Evolutionary conservation across 2,329 filamentous ascomycete species (phyloP).

Genomic region (Sarocladium brachiariae): DNA sequence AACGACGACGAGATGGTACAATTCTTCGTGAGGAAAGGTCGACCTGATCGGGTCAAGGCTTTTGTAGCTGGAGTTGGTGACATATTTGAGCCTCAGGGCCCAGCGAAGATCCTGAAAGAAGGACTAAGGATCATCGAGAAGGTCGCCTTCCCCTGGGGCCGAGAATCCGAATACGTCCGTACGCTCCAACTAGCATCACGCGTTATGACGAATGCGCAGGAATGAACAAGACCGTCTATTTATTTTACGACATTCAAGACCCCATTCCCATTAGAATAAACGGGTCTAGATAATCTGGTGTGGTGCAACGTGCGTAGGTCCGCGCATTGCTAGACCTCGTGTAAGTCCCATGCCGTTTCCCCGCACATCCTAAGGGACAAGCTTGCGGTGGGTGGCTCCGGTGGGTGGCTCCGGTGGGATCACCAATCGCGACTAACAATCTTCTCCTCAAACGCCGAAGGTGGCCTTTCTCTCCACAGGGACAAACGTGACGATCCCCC

Average conservation of each 20-base stretch:
- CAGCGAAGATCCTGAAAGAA: constrained; percentile 16
- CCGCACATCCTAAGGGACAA: not conserved
- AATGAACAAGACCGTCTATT: too few relatives aligned
- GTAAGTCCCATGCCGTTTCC: not conserved
- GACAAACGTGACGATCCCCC: too few relatives aligned
- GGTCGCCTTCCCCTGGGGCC: constrained; percentile 15
- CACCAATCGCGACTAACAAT: not conserved
- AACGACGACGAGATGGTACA: constrained; percentile 53
- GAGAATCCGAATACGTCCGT: constrained; percentile 8
- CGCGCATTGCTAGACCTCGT: not conserved
- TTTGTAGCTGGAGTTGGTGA: constrained; percentile 47
- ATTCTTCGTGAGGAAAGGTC: constrained; percentile 42
- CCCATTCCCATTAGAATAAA: too few relatives aligned
- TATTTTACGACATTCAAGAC: too few relatives aligned
- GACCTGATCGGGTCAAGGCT: constrained; percentile 33
- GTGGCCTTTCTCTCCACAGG: too few relatives aligned
- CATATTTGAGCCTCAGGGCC: constrained; percentile 24
- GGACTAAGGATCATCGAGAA: constrained; percentile 16
- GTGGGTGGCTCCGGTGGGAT: not conserved
- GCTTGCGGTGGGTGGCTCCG: not conserved
- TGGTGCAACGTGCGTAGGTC: too few relatives aligned
- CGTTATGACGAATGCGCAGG: not conserved
- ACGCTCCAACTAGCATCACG: not conserved
- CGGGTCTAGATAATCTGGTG: too few relatives aligned
- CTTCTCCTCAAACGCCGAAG: too few relatives aligned